Conservation (phyloP, 179 eudicot species). For the Pouteria campechiana region DNA sequence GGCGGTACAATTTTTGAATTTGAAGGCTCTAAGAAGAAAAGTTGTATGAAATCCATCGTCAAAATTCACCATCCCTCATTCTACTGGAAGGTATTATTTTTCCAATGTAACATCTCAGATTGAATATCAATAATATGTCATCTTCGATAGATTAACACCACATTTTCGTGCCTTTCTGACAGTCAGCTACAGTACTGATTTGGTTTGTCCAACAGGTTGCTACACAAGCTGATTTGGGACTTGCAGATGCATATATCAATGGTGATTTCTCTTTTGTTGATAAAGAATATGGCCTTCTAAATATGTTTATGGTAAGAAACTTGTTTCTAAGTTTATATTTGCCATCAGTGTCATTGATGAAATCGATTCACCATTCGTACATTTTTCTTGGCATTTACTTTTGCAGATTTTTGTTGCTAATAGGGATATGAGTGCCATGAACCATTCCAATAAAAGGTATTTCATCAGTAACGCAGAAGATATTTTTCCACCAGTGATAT, state of each 20-base stretch:
- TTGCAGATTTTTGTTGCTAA: constrained; percentile 61
- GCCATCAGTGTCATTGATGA: not conserved
- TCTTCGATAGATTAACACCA: not conserved
- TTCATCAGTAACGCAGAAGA: no score
- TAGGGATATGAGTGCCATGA: constrained; percentile 52
- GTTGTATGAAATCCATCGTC: constrained; percentile 38
- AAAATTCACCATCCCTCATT: constrained; percentile 72
- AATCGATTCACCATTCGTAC: not conserved
- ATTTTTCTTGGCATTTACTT: not conserved
- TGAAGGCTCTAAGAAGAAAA: constrained; percentile 41
- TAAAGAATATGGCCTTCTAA: constrained; percentile 66
- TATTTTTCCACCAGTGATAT: no score
- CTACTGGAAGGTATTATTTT: constrained; percentile 97
- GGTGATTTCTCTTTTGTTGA: constrained; percentile 87
- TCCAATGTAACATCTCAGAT: not conserved
- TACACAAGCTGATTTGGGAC: constrained; percentile 86
- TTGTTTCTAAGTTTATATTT: not conserved
- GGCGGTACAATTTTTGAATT: constrained; percentile 69
- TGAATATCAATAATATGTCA: not conserved
- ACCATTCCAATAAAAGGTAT: no score
- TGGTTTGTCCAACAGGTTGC: constrained; percentile 46
- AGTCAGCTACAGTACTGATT: no score
- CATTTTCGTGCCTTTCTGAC: no score
- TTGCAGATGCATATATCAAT: constrained; percentile 93
- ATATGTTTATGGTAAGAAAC: constrained; percentile 63